Conservation (phyloP, 208 protist species). For the Trypanosoma conorhini region DNA sequence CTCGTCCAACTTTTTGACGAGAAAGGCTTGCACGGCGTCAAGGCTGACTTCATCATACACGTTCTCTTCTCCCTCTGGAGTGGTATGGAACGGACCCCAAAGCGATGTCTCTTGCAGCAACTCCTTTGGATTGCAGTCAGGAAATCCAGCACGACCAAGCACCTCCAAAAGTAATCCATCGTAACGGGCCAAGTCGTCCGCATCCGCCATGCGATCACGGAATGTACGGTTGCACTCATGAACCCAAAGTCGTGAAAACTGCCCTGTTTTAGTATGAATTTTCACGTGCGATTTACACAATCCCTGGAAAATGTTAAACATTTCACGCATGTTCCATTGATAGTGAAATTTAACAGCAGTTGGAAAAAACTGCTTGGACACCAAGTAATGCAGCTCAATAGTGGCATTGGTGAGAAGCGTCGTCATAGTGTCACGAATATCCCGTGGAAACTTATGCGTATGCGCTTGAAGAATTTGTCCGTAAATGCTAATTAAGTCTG, state of each 20-base stretch:
- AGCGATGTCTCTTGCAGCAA: conserved; percentile 90
- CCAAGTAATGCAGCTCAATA: conserved; percentile 91
- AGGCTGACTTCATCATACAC: conserved; percentile 90
- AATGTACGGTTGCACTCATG: conserved; percentile 98
- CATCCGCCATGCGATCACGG: conserved; percentile 93
- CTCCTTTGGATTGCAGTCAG: conserved; percentile 83
- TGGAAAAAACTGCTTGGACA: conserved; percentile 96
- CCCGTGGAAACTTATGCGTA: conserved; percentile 79
- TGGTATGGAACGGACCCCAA: conserved; percentile 94
- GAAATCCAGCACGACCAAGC: conserved; percentile 78
- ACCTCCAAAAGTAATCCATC: conserved; percentile 89
- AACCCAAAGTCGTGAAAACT: conserved; percentile 94
- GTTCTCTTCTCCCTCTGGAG: conserved; percentile 87
- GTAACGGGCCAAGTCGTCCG: conserved; percentile 91
- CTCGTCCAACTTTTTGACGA: conserved; percentile 92
- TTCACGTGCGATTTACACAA: conserved; percentile 91
- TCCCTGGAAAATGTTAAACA: conserved; percentile 97
- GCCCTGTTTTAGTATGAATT: conserved; percentile 74
- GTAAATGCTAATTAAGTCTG: conserved; percentile 95
- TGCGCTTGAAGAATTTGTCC: conserved; percentile 95
- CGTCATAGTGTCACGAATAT: conserved; percentile 87
- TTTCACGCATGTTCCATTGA: conserved; percentile 98
- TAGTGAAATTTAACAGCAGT: conserved; percentile 99
- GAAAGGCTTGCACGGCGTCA: conserved; percentile 71
- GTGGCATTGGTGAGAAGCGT: conserved; percentile 90